These are phyloP conservation scores for Plantago ovata DNA, from an alignment of 257 asterid species.

Conservation along the genomic window DNA sequence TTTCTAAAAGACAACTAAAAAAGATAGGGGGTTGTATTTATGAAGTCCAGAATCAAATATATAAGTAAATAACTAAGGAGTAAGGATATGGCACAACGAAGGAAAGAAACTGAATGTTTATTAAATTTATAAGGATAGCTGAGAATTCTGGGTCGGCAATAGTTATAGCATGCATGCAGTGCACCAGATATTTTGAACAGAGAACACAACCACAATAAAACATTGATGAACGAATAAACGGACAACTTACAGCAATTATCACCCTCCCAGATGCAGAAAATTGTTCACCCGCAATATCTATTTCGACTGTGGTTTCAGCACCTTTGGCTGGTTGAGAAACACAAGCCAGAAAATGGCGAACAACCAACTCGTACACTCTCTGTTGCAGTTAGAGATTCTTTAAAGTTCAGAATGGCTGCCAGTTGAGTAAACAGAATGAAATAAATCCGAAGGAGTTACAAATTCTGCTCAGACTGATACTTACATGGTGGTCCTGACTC, in stretches of 20 bases:
- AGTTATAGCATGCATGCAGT: background rate
- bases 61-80: background rate
- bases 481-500: slow-evolving; percentile 95
- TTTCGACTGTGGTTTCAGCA: slow-evolving; percentile 92
- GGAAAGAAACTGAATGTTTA: too few relatives aligned
- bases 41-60: too few relatives aligned
- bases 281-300: slow-evolving; percentile 89
- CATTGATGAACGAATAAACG: slow-evolving; percentile 14
- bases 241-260: slow-evolving; percentile 79
- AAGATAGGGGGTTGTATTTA: too few relatives aligned
- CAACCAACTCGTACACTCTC: slow-evolving; percentile 94
- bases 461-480: slow-evolving; percentile 30
- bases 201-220: slow-evolving; percentile 18
- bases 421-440: slow-evolving; percentile 8
- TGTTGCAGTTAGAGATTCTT: slow-evolving; percentile 35
- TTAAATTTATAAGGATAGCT: too few relatives aligned
- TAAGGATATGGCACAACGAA: too few relatives aligned
- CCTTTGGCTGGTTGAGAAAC: slow-evolving; percentile 97
- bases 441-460: slow-evolving; percentile 10
- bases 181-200: slow-evolving; percentile 13
- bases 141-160: too few relatives aligned
- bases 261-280: slow-evolving; percentile 87
- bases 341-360: slow-evolving; percentile 97
- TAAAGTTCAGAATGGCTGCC: slow-evolving; percentile 17
- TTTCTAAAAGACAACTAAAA: too few relatives aligned